phyloP scores from a whole-genome alignment of 805 yeast genomes.

The Torulaspora indica region DNA sequence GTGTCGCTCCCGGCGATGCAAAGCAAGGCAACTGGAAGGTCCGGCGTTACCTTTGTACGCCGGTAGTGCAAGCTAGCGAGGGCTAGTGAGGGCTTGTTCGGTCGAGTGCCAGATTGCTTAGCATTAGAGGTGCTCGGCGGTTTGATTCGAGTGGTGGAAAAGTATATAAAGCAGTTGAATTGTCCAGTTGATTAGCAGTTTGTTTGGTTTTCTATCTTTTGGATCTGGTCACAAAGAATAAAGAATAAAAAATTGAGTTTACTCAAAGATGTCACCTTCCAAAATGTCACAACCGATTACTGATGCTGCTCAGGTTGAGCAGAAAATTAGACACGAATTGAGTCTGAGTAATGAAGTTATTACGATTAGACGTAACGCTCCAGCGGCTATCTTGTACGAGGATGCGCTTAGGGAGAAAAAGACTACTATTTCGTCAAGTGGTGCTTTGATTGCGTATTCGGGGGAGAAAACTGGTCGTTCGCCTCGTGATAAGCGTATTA shows the following conservation, averaged over 20 bases:
- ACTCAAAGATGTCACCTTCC: conserved; percentile 15
- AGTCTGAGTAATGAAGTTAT: conserved; percentile 57
- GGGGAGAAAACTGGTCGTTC: conserved; percentile 97
- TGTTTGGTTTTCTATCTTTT: no score
- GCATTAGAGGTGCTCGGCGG: not conserved
- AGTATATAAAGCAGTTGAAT: no score
- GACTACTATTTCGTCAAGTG: conserved; percentile 85
- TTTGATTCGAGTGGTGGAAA: not conserved
- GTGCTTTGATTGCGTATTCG: conserved; percentile 93
- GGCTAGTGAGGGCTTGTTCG: no score
- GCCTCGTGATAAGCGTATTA: conserved; percentile 96
- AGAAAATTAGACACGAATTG: conserved; percentile 35
- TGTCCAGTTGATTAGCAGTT: no score
- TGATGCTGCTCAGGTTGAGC: conserved; percentile 25
- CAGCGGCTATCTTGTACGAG: conserved; percentile 88
- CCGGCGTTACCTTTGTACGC: not conserved
- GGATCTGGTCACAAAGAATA: no score
- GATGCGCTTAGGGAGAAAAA: conserved; percentile 89
- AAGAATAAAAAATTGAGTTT: no score
- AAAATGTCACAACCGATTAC: conserved; percentile 15
- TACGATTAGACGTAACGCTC: conserved; percentile 79
- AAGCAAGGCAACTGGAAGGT: not conserved
- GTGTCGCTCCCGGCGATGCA: not conserved
- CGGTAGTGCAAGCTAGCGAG: not conserved
- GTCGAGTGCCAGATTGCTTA: no score